Base-by-base conservation (phyloP, 768 basidiomycete species). In the Suillus spraguei region DNA sequence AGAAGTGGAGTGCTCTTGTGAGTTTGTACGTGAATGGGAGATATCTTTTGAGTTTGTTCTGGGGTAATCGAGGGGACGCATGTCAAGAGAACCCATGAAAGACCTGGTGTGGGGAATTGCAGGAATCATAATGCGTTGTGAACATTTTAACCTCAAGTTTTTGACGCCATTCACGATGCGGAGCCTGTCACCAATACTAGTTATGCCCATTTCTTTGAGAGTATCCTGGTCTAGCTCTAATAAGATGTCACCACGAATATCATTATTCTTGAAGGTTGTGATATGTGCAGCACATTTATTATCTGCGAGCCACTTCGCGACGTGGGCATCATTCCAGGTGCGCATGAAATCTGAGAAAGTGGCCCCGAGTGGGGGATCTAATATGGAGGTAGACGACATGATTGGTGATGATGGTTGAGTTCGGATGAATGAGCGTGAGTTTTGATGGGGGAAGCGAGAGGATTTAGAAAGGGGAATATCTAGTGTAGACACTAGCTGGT, bases 171-270 rank as follows among this genome's bases (percentile, higher is more conserved):
- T 90, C 22, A 94, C 71, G 58, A 99, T 91, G 71, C 94, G 85
- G 9, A 98, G 86, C 56, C 96, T 81, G 76, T 99, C 97, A 13
- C 97, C 97, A 47, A 99, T 90, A 75, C 90, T 94, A 38, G 81
- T 69, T 35, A 99, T 85, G 16, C 91, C 91, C 87, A 99, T 92
- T 77, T 99, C 97, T 72, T 89, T 93, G 58, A 99, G 78, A 2
- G 88, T 90, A 8, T 80, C 76, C 75, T 95, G 92, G 71, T 99
- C 97, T 52, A 99, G 79, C 66, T 99, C 97, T 58, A 98, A 82
- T 20, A 99, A 78, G 24, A 99, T 88, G 71, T 94, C 91, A 6
- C 97, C 95, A 59, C 94, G 80, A 69, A 99, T 97, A 72, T 99
- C 97, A 78, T 97, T 92, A 5, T 83, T 81, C 55, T 82, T 85